These are phyloP conservation scores for Backusella parvicylindrica DNA, from an alignment of 192 early-diverging fungal genomes.

Conservation along the genomic window DNA sequence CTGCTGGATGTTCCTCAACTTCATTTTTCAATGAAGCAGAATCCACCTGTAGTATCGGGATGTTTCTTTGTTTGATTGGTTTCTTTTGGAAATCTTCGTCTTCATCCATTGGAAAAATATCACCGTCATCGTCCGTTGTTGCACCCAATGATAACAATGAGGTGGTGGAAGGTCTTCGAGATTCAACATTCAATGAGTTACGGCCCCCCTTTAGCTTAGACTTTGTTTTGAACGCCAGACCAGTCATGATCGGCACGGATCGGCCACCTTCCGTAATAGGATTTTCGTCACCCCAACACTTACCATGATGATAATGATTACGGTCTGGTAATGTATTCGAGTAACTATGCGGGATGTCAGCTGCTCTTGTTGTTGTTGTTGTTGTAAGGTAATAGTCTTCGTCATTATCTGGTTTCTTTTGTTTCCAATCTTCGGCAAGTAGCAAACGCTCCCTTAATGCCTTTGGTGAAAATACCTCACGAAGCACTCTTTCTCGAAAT, in stretches of 20 bases:
- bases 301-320: neutral
- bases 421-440: constrained; percentile 39
- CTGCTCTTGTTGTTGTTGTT: neutral
- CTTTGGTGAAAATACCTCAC: constrained; percentile 87
- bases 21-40: neutral
- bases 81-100: constrained; percentile 3
- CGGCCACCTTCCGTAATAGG: constrained; percentile 1
- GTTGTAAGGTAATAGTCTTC: neutral
- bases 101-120: constrained; percentile 28
- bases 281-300: neutral
- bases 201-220: neutral
- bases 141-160: neutral
- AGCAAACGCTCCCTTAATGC: constrained; percentile 73
- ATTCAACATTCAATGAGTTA: neutral
- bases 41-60: neutral
- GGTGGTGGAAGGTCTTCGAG: neutral
- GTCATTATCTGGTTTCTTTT: neutral
- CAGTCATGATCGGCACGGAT: constrained; percentile 6
- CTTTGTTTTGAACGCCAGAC: neutral
- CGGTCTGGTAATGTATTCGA: neutral
- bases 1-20: neutral
- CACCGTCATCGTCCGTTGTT: constrained; percentile 1
- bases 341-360: constrained; percentile 3
- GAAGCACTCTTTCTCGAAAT: constrained; percentile 80
- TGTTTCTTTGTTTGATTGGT: neutral